Evolutionary conservation across 345 rosid species (phyloP).

Genomic region (Eutrema japonicum): DNA sequence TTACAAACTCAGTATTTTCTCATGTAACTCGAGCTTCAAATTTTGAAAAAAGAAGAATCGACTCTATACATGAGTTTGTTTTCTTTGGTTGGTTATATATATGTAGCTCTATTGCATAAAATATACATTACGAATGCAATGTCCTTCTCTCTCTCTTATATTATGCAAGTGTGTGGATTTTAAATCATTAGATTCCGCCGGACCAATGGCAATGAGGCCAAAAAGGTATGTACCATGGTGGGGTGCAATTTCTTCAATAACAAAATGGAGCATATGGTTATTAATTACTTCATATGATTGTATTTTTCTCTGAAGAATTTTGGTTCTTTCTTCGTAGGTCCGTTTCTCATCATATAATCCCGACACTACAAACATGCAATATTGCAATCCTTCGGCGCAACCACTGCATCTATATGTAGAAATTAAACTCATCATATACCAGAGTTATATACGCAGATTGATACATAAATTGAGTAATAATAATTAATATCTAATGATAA

Average conservation of each 20-base stretch:
- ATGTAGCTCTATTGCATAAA: neutral
- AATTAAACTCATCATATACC: neutral
- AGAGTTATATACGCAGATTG: too few species aligned
- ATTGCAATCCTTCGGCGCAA: constrained; percentile 23
- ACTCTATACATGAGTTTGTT: neutral
- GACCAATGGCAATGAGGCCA: constrained; percentile 38
- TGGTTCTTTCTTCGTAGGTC: constrained; percentile 46
- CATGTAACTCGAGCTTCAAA: neutral
- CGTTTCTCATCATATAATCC: constrained; percentile 53
- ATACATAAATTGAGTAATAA: neutral
- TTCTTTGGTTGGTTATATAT: neutral
- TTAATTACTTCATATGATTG: neutral
- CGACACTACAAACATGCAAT: constrained; percentile 49
- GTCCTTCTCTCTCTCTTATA: neutral
- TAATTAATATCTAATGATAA: neutral
- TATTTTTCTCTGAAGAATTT: constrained; percentile 20
- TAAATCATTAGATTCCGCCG: constrained; percentile 47
- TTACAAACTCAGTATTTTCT: neutral
- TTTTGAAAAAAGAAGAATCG: neutral
- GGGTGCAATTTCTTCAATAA: constrained; percentile 33
- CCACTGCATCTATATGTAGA: constrained; percentile 14
- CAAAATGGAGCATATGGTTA: constrained; percentile 6
- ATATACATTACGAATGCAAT: neutral
- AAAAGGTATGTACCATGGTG: constrained; percentile 39
- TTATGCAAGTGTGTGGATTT: constrained; percentile 15